Conservation (phyloP, 345 rosid species). For the Eucalyptus curtisii region DNA sequence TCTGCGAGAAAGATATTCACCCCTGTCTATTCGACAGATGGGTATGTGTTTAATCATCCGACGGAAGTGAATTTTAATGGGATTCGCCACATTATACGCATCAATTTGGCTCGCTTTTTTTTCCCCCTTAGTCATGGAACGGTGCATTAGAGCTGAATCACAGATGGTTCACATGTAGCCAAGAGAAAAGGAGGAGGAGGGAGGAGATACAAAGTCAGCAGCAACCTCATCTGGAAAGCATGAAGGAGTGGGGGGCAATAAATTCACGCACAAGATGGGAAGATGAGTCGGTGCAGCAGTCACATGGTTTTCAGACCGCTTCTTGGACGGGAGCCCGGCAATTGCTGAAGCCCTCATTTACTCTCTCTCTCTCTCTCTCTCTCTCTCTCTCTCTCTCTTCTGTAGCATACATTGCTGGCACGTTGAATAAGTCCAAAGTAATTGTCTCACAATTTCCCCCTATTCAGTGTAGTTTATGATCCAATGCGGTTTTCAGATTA, state of each 20-base stretch:
- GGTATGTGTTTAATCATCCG: neutral
- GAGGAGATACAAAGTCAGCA: neutral
- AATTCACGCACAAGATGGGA: neutral
- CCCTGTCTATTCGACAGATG: neutral
- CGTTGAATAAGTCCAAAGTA: neutral
- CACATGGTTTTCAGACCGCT: neutral
- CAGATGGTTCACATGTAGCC: neutral
- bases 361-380: neutral
- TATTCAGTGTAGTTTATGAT: neutral
- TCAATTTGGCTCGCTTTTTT: neutral
- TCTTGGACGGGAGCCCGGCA: neutral
- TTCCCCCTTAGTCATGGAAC: neutral
- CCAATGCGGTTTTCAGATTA: neutral
- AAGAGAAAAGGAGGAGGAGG: neutral
- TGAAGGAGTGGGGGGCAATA: neutral
- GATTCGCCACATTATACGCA: neutral
- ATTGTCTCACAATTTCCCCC: neutral
- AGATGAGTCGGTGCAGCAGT: neutral
- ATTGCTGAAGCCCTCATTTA: neutral
- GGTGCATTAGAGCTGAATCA: neutral
- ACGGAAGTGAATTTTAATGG: neutral
- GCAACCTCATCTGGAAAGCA: neutral
- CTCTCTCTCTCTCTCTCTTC: neutral
- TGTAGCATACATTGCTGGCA: neutral
- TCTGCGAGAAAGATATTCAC: neutral